Base-by-base conservation (phyloP, 768 basidiomycete species). In the Amanita thiersii region DNA sequence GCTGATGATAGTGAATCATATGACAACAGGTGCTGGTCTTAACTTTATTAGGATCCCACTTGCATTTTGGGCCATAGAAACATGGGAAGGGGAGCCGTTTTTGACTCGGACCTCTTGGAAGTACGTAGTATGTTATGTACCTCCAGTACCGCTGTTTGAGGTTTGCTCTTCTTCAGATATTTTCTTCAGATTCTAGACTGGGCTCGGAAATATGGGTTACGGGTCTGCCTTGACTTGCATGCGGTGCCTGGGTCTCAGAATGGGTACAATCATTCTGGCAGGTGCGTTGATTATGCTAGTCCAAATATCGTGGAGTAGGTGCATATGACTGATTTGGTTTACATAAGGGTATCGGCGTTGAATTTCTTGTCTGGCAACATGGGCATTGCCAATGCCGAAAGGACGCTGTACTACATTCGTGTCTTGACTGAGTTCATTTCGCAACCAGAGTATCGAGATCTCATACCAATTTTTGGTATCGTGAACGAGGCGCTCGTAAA, bases 141-240 rank as follows among this genome's bases (percentile, higher is more conserved):
- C 18, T 15, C 5, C 18, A 11, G 9, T 36, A 17, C 2, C 31
- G 12, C 12, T 10, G 15, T 40, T 32, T 20, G 26, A 4, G 23
- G 4, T 32, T 4, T 32, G 4, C 1, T 37, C n/a, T 25, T 28
- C 8, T 10, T 26, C 49, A 79, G 75, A 43, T 88, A 89, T 61
- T 77, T 87, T 59, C 62, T 88, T 14, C 77, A 77, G 31, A 71
- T 83, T 18, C 63, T 93, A 28, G 70, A 67, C 2, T 96, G 91
- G 91, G 81, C 79, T 10, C 70, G 90, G 37, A 93, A 96, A 60
- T 93, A 93, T 56, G 90, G 90, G 1, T 50, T 93, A n/a, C 72
- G 90, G 20, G 77, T 93, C 40, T 77, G 77, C 52, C 64, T 93
- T 9, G 91, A 93, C 62, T 60, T 89, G 24, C 86, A 88, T 56